A percentile compares a stretch with the other conserved stretches of the same genome.
phyloP scores from a whole-genome alignment of 768 basidiomycete species.

The Boletus edulis region DNA sequence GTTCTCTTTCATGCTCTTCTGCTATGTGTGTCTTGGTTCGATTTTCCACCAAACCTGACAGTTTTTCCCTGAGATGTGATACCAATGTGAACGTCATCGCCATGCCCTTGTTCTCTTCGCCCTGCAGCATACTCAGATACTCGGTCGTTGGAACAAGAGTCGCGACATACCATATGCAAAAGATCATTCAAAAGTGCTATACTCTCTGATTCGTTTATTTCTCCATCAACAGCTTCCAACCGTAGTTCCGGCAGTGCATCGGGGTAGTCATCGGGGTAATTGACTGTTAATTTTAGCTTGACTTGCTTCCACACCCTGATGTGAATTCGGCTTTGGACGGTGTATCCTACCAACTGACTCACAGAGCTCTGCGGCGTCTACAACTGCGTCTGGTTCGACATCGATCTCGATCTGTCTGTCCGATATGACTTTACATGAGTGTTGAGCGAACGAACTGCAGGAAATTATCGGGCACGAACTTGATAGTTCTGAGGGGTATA shows the following conservation, averaged over 20 bases:
- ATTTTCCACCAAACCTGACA: conserved; percentile 59
- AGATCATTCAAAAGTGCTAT: conserved; percentile 55
- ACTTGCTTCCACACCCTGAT: conserved; percentile 49
- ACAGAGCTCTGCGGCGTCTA: conserved; percentile 60
- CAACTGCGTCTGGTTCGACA: conserved; percentile 80
- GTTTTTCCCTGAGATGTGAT: conserved; percentile 76
- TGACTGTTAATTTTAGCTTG: conserved; percentile 65
- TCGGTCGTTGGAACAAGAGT: neutral
- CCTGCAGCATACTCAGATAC: conserved; percentile 39
- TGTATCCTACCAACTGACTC: conserved; percentile 23
- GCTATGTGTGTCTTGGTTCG: conserved; percentile 55
- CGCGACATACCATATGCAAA: conserved; percentile 49
- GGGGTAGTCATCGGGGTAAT: conserved; percentile 83
- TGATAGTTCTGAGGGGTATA: conserved; percentile 91
- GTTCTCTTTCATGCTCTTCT: conserved; percentile 72
- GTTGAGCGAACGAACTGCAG: conserved; percentile 41
- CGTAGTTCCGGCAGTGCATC: conserved; percentile 74
- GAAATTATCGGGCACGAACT: conserved; percentile 60
- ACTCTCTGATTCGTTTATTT: conserved; percentile 58
- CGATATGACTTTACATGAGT: conserved; percentile 71
- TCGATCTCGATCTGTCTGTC: conserved; percentile 79
- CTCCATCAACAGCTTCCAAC: conserved; percentile 62
- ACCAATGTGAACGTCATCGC: conserved; percentile 98
- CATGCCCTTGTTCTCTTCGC: conserved; percentile 87
- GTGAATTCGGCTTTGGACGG: conserved; percentile 9